Conservation (phyloP, 805 yeast genomes). For the Cyberlindnera galapagoensis region DNA sequence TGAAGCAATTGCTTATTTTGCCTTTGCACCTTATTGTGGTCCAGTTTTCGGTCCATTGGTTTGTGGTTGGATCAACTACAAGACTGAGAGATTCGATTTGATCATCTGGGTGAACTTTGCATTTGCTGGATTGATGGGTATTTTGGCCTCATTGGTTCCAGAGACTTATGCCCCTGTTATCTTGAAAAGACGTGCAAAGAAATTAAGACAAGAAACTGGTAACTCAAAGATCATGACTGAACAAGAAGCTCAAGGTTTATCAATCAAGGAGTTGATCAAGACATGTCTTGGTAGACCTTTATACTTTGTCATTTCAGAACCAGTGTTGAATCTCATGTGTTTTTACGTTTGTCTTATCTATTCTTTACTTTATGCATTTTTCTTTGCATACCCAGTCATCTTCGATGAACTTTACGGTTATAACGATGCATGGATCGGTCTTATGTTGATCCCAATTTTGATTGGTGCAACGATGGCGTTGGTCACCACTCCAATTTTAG, state of each 20-base stretch:
- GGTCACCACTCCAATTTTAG: conserved; percentile 68
- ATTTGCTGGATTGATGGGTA: conserved; percentile 81
- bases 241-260: conserved; percentile 78
- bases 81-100: conserved; percentile 60
- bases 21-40: conserved; percentile 89
- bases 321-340: conserved; percentile 79
- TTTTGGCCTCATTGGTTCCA: conserved; percentile 60
- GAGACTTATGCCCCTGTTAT: conserved; percentile 89
- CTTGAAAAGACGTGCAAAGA: conserved; percentile 56
- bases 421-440: conserved; percentile 71
- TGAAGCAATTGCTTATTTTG: conserved; percentile 83
- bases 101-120: conserved; percentile 92
- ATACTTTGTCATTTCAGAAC: conserved; percentile 71
- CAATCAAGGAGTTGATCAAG: conserved; percentile 59
- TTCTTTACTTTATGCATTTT: conserved; percentile 86
- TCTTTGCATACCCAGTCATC: conserved; percentile 92
- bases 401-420: conserved; percentile 71
- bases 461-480: conserved; percentile 80
- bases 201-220: conserved; percentile 72
- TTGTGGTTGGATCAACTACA: conserved; percentile 76
- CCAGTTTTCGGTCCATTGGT: conserved; percentile 88
- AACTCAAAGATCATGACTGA: conserved; percentile 83
- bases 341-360: conserved; percentile 83
- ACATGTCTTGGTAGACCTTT: conserved; percentile 78
- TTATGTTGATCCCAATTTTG: conserved; percentile 85